Base-by-base conservation (phyloP, 768 basidiomycete species). In the Auriscalpium vulgare region DNA sequence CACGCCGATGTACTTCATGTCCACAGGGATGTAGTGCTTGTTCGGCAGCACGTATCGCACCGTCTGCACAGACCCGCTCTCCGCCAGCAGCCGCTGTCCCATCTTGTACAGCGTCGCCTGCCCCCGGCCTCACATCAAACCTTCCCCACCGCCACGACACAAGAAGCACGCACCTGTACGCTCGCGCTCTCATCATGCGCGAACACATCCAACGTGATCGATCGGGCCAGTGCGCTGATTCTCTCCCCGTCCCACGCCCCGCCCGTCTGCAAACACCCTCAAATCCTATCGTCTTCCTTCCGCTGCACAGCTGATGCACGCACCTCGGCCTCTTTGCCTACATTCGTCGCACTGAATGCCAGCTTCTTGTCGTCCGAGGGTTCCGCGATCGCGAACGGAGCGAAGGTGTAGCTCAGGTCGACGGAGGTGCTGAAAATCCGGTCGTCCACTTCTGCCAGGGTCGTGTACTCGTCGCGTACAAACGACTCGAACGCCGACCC, bases 91-190 rank as follows among this genome's bases (percentile, higher is more conserved):
- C 2, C 78, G 76, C 59, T 88, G 79, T 0, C 78, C 90, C 84
- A 95, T 95, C 73, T 88, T 89, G 79, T 85, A 95, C 51, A 95
- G 73, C 29, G 94, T 97, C 9, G 95, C 95, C 89, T 97, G 69
- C 35, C 8, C 23, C 50, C 19, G n/a, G 14, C 40, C 21, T 8
- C 16, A 34, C 40, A 52, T 37, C 14, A 1, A 48, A 53, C 37
- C 43, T 17, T 44, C n/a, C 53, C 37, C 11, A 14, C 34, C 53
- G 21, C 37, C 44, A 21, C 35, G 16, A 37, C 10, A 16, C 16
- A 37, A 54, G 57, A 44, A 48, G 43, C 60, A 69, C 80, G 40
- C 62, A 89, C 91, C 82, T 94, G 92, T 2, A 97, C 93, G 61
- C 89, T 91, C 9, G 90, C 92, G 65, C 91, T 93, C 64, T 95